Evolutionary conservation across 2,329 filamentous ascomycete genomes (phyloP).

Genomic region (Fonsecaea monophora): DNA sequence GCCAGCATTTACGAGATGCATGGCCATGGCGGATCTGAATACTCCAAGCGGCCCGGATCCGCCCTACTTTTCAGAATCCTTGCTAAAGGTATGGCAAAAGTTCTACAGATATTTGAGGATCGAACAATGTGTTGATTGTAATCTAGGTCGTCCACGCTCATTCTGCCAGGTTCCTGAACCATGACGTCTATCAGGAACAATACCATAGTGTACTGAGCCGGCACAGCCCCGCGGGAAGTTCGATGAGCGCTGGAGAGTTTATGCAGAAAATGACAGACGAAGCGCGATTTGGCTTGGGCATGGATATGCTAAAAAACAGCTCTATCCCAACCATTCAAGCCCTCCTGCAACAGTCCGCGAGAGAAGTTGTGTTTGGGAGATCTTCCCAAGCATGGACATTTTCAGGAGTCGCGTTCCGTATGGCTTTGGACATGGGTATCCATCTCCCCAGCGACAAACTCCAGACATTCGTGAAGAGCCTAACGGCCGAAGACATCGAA

Average conservation of each 20-base stretch:
- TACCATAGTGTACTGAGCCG: constrained; percentile 26
- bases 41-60: constrained; percentile 34
- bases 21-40: constrained; percentile 35
- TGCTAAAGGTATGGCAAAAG: constrained; percentile 36
- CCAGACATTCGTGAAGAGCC: constrained; percentile 37
- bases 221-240: constrained; percentile 24
- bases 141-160: constrained; percentile 38
- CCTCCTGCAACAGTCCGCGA: constrained; percentile 42
- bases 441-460: constrained; percentile 41
- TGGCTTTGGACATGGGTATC: constrained; percentile 44
- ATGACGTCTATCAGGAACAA: constrained; percentile 39
- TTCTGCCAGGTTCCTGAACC: constrained; percentile 38
- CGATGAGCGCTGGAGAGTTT: constrained; percentile 32
- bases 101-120: neutral
- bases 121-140: neutral
- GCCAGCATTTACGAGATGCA: constrained; percentile 42
- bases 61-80: constrained; percentile 41
- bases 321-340: constrained; percentile 44
- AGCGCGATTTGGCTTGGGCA: constrained; percentile 40
- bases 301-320: constrained; percentile 42
- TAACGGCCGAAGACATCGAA: constrained; percentile 43
- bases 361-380: constrained; percentile 42
- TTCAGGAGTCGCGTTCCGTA: constrained; percentile 44
- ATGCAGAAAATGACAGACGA: constrained; percentile 38
- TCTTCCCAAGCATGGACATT: constrained; percentile 44